phyloP scores from a whole-genome alignment of 2,329 filamentous ascomycete genomes.

The Aspergillus proliferans region DNA sequence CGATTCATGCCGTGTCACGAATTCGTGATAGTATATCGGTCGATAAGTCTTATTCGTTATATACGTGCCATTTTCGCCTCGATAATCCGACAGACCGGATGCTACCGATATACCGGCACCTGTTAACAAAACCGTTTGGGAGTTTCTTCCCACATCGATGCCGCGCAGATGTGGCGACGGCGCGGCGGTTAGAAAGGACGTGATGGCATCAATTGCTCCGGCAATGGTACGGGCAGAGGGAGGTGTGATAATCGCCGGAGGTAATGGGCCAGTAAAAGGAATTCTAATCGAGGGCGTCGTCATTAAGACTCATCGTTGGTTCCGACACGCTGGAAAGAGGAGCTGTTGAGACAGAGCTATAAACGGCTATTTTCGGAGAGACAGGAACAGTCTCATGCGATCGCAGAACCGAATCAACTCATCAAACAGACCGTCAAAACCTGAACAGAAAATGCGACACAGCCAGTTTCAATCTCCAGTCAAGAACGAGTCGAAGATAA shows the following conservation, averaged over 20 bases:
- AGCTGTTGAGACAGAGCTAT: not conserved
- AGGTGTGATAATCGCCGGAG: slow-evolving; percentile 69
- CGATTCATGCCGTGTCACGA: slow-evolving; percentile 71
- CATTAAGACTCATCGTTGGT: slow-evolving; percentile 45
- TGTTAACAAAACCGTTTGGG: slow-evolving; percentile 61
- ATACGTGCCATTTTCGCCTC: slow-evolving; percentile 85
- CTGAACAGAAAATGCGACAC: too few relatives aligned
- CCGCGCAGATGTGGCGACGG: slow-evolving; percentile 46
- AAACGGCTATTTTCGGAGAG: too few relatives aligned
- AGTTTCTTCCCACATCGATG: slow-evolving; percentile 37
- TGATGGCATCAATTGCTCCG: slow-evolving; percentile 71
- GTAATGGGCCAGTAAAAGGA: slow-evolving; percentile 79
- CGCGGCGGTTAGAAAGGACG: slow-evolving; percentile 65
- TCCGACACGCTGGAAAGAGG: not conserved
- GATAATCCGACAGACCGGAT: slow-evolving; percentile 87
- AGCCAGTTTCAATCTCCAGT: too few relatives aligned
- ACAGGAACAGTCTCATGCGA: too few relatives aligned
- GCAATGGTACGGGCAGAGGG: slow-evolving; percentile 60
- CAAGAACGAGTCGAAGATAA: too few relatives aligned
- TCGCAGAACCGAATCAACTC: too few relatives aligned
- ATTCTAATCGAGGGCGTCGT: slow-evolving; percentile 74
- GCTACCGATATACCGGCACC: slow-evolving; percentile 92
- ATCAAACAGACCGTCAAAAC: too few relatives aligned
- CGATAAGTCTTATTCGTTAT: slow-evolving; percentile 83
- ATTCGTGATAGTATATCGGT: slow-evolving; percentile 91